These are phyloP conservation scores for Globisporangium yorkense DNA, from an alignment of 352 stramenopile genomes.

Conservation along the genomic window DNA sequence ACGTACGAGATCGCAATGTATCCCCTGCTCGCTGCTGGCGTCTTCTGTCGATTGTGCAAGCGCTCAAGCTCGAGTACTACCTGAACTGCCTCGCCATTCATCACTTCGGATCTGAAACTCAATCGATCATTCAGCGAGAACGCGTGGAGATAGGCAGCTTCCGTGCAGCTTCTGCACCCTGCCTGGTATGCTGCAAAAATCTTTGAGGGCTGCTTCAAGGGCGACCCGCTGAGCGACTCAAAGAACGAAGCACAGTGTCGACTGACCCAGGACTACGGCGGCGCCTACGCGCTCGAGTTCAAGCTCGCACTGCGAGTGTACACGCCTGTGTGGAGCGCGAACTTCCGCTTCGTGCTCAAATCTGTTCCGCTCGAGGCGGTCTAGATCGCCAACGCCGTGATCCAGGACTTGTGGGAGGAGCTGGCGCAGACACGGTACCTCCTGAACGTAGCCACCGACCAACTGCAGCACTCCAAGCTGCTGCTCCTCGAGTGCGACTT, in stretches of 20 bases:
- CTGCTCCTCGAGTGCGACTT: not conserved
- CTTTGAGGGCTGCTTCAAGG: not conserved
- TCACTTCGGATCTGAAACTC: too few species aligned
- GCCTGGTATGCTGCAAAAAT: not conserved
- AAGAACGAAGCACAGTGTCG: not conserved
- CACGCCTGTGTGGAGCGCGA: not conserved
- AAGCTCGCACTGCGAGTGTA: not conserved
- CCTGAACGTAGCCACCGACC: not conserved
- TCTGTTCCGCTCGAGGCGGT: not conserved
- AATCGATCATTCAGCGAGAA: too few species aligned
- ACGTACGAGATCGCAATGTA: too few species aligned
- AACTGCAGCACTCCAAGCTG: not conserved
- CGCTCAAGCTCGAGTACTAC: too few species aligned
- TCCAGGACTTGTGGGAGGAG: not conserved
- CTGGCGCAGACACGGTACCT: not conserved
- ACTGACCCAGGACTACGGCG: not conserved
- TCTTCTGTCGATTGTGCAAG: too few species aligned
- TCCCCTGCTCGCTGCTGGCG: too few species aligned
- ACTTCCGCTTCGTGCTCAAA: constrained; percentile 1
- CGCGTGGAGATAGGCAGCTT: too few species aligned
- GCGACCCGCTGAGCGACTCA: not conserved
- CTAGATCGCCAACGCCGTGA: not conserved
- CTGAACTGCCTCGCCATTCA: too few species aligned
- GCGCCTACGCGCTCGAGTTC: not conserved
- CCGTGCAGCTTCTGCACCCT: not conserved